Percentiles rank a stretch among this genome's conserved stretches.
Evolutionary conservation across 2,329 filamentous ascomycete species (phyloP).

Genomic region (Nemania sp.): DNA sequence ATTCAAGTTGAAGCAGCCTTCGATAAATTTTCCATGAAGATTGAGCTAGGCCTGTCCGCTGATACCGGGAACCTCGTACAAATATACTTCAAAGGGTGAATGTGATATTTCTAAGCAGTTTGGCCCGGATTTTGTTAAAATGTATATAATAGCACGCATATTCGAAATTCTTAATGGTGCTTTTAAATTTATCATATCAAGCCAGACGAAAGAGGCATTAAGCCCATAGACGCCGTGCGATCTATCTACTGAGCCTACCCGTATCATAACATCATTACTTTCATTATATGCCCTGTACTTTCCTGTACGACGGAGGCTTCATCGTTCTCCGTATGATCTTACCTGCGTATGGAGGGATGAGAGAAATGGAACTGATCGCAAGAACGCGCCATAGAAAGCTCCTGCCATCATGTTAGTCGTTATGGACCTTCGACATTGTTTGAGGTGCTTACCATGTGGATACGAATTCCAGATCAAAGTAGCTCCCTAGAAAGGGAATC

Average conservation of each 20-base stretch:
- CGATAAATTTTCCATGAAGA: too few species aligned
- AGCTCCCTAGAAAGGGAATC: slow-evolving; percentile 83
- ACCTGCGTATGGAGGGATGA: slow-evolving; percentile 84
- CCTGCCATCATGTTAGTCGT: slow-evolving; percentile 45
- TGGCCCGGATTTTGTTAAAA: background rate
- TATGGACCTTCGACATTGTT: background rate
- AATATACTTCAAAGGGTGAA: too few species aligned
- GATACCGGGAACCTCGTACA: too few species aligned
- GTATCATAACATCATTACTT: slow-evolving; percentile 12
- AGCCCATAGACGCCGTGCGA: slow-evolving; percentile 19
- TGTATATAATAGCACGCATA: too few species aligned
- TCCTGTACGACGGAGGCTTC: slow-evolving; percentile 91
- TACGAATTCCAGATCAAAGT: slow-evolving; percentile 84
- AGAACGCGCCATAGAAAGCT: slow-evolving; percentile 87
- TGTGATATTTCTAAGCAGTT: background rate
- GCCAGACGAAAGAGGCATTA: slow-evolving; percentile 7
- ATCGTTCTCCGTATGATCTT: slow-evolving; percentile 84
- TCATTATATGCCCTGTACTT: slow-evolving; percentile 72
- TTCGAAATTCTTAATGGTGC: too few species aligned
- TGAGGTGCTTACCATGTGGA: slow-evolving; percentile 69
- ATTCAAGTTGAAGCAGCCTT: too few species aligned
- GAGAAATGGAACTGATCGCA: slow-evolving; percentile 76
- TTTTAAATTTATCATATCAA: background rate
- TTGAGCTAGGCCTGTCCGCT: too few species aligned
- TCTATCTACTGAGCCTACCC: slow-evolving; percentile 10